These are phyloP conservation scores for Aeschynomene evenia DNA, from an alignment of 306 rosid species.

Conservation along the genomic window DNA sequence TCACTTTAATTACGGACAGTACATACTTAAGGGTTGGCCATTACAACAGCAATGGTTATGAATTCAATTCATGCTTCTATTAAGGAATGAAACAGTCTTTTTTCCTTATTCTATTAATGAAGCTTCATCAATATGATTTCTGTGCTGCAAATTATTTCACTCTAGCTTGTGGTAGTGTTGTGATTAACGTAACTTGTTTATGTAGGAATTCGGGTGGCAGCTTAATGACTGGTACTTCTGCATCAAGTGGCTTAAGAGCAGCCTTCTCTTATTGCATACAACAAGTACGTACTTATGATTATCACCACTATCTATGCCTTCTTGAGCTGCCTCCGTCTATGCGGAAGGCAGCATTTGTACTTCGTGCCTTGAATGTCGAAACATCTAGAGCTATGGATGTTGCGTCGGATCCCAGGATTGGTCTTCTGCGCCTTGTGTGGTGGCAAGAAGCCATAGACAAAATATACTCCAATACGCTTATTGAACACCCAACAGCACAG, in stretches of 20 bases:
- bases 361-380: constrained; percentile 80
- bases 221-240: constrained; percentile 62
- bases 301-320: constrained; percentile 84
- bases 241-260: constrained; percentile 57
- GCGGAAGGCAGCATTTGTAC: constrained; percentile 78
- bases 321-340: constrained; percentile 72
- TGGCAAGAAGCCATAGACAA: constrained; percentile 92
- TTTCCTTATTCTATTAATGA: neutral
- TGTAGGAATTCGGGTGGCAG: constrained; percentile 19
- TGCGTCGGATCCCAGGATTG: constrained; percentile 84
- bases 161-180: neutral
- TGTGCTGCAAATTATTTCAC: neutral
- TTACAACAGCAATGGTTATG: neutral
- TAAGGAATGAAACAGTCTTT: neutral
- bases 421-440: constrained; percentile 60
- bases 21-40: neutral
- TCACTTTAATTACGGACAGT: neutral
- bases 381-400: constrained; percentile 76
- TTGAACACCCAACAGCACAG: constrained; percentile 85
- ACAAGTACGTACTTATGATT: constrained; percentile 55
- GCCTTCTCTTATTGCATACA: constrained; percentile 82
- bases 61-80: neutral
- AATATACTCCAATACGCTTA: constrained; percentile 54
- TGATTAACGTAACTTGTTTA: constrained; percentile 18
- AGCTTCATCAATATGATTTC: neutral